These are phyloP conservation scores for Tulasnella sp. DNA, from an alignment of 768 basidiomycete genomes.

Conservation along the genomic window DNA sequence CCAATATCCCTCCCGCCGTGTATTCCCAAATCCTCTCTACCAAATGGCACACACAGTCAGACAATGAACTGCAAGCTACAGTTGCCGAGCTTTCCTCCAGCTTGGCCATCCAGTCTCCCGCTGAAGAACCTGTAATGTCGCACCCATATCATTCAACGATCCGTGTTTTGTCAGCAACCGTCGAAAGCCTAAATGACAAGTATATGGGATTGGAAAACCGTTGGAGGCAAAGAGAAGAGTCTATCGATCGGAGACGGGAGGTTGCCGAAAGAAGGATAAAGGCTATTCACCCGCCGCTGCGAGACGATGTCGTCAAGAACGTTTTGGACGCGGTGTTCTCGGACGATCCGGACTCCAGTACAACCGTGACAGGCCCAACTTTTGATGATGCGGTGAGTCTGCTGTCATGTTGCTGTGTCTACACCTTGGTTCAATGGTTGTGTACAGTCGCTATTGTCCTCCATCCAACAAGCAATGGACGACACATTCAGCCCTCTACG, in stretches of 20 bases:
- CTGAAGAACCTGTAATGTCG: not conserved
- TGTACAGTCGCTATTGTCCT: not conserved
- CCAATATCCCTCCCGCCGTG: not conserved
- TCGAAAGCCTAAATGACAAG: constrained; percentile 44
- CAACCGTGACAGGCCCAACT: not conserved
- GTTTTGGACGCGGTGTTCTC: constrained; percentile 30
- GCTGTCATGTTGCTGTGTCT: not conserved
- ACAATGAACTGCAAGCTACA: constrained; percentile 48
- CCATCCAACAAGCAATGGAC: constrained; percentile 10
- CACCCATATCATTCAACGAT: constrained; percentile 49
- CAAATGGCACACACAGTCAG: constrained; percentile 67
- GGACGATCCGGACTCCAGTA: constrained; percentile 25
- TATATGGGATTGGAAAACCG: constrained; percentile 51
- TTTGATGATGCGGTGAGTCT: not conserved
- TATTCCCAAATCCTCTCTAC: constrained; percentile 41
- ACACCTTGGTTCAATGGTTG: not conserved
- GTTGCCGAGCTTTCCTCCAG: constrained; percentile 9
- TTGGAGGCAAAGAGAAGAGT: constrained; percentile 45
- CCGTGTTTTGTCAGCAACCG: constrained; percentile 55
- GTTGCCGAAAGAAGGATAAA: not conserved
- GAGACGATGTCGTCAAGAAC: not conserved
- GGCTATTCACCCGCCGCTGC: not conserved
- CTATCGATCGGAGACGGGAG: constrained; percentile 33
- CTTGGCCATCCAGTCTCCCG: not conserved
- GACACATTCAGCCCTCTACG: constrained; percentile 6